A percentile compares a stretch with the other conserved stretches of the same genome.
phyloP scores from a whole-genome alignment of 75 land plant species.

The Isoetes taiwanensis region DNA sequence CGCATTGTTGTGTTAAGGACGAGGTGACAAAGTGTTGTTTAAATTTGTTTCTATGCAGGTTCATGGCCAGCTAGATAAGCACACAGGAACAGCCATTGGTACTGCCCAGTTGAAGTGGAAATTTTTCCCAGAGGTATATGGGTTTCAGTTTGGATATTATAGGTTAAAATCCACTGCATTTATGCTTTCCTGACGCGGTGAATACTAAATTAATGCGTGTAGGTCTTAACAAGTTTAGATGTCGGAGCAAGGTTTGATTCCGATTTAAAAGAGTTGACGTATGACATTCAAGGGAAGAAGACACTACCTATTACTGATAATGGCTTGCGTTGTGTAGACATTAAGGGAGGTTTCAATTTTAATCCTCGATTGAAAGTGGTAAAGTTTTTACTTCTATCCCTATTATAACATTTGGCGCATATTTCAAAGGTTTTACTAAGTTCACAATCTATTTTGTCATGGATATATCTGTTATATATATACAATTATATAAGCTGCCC shows the following conservation, averaged over 20 bases:
- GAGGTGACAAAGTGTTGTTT: too few species aligned
- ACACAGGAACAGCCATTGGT: conserved; percentile 24
- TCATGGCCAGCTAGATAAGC: conserved; percentile 36
- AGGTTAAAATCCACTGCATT: too few species aligned
- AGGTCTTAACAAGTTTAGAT: conserved; percentile 34
- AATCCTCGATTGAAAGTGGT: conserved; percentile 54
- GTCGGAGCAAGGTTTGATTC: conserved; percentile 29
- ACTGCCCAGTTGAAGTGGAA: conserved; percentile 31
- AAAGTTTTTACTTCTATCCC: too few species aligned
- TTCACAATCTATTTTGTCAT: too few species aligned
- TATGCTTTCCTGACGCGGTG: not conserved
- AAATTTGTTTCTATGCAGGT: conserved; percentile 26
- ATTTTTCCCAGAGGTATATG: conserved; percentile 29
- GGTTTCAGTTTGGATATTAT: too few species aligned
- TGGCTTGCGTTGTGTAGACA: conserved; percentile 40
- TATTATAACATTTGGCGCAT: too few species aligned
- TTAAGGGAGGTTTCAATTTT: conserved; percentile 47
- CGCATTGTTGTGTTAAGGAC: too few species aligned
- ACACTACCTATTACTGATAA: conserved; percentile 36
- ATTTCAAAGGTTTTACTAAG: too few species aligned
- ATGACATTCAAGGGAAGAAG: conserved; percentile 45
- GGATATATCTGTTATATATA: too few species aligned
- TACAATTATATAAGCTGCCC: too few species aligned
- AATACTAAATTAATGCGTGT: conserved; percentile 3
- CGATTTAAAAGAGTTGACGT: conserved; percentile 16